Conservation (phyloP, 768 basidiomycete genomes). For the Multifurca ochricompacta region DNA sequence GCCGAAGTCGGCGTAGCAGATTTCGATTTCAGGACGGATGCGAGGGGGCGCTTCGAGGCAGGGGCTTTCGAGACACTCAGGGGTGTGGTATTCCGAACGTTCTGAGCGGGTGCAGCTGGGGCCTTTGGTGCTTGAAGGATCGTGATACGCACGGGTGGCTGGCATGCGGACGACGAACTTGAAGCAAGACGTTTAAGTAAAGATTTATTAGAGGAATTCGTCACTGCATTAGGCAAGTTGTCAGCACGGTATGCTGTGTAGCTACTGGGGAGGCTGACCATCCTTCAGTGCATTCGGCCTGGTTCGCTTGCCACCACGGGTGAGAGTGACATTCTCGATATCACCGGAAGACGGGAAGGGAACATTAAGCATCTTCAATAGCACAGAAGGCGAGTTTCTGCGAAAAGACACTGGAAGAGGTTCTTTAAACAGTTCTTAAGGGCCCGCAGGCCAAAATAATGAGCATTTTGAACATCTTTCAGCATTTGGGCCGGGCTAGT, state of each 20-base stretch:
- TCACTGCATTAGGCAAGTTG: background rate
- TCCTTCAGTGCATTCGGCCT: background rate
- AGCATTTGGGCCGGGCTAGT: background rate
- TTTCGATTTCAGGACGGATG: background rate
- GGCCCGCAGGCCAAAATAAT: background rate
- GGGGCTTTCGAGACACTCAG: background rate
- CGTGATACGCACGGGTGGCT: background rate
- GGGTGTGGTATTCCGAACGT: background rate
- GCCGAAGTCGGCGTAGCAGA: background rate
- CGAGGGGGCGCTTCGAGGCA: background rate
- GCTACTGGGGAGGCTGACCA: conserved; percentile 1
- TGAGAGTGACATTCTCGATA: background rate
- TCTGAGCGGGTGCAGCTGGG: background rate
- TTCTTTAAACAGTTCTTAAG: background rate
- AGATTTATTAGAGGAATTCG: background rate
- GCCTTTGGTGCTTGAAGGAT: conserved; percentile 3
- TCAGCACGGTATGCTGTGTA: background rate
- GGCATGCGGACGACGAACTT: background rate
- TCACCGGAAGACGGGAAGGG: background rate
- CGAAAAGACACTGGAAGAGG: background rate
- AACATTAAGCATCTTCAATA: background rate
- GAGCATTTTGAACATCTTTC: background rate
- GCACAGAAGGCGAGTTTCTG: background rate
- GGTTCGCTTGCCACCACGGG: background rate
- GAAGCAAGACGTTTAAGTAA: background rate